A percentile compares a stretch with the other conserved stretches of the same genome.
These are phyloP conservation scores for Tetracladium maxilliforme DNA, from an alignment of 2,329 filamentous ascomycete genomes.

Conservation along the genomic window DNA sequence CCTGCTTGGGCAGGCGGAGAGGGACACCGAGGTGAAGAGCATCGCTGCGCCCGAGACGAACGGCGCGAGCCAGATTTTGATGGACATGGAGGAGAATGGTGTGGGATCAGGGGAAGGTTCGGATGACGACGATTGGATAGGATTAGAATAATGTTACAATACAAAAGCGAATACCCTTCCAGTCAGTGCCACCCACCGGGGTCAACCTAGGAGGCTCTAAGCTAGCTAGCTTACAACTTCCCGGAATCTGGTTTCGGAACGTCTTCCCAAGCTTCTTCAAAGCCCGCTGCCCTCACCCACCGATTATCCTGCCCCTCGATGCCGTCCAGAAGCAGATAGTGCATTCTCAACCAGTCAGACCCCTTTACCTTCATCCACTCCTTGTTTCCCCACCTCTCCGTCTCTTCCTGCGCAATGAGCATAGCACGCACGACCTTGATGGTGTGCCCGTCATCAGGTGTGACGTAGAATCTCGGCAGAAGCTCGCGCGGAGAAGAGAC, in stretches of 20 bases:
- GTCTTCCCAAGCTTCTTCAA: conserved; percentile 49
- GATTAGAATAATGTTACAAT: conserved; percentile 25
- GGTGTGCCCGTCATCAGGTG: conserved; percentile 67
- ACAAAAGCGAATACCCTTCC: neutral
- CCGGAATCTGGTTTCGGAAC: too few species aligned
- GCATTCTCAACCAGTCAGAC: conserved; percentile 43
- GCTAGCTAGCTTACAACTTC: too few species aligned
- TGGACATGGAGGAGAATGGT: conserved; percentile 14
- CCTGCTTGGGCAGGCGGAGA: conserved; percentile 38
- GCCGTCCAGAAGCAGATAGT: conserved; percentile 46
- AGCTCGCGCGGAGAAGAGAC: conserved; percentile 20
- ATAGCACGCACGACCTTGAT: conserved; percentile 63
- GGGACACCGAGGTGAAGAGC: conserved; percentile 12
- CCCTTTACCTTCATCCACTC: conserved; percentile 37
- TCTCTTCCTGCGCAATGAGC: conserved; percentile 42
- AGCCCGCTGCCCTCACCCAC: conserved; percentile 50
- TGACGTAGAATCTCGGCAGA: conserved; percentile 26
- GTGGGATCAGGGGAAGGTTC: conserved; percentile 17
- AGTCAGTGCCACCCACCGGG: too few species aligned
- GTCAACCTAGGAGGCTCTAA: too few species aligned
- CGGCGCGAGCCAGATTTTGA: conserved; percentile 18
- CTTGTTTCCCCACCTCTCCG: conserved; percentile 26
- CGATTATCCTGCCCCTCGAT: conserved; percentile 26
- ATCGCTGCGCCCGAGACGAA: conserved; percentile 12
- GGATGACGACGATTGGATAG: conserved; percentile 36